Evolutionary conservation across 2,329 filamentous ascomycete species (phyloP).

Genomic region (Lithohypha guttulata): DNA sequence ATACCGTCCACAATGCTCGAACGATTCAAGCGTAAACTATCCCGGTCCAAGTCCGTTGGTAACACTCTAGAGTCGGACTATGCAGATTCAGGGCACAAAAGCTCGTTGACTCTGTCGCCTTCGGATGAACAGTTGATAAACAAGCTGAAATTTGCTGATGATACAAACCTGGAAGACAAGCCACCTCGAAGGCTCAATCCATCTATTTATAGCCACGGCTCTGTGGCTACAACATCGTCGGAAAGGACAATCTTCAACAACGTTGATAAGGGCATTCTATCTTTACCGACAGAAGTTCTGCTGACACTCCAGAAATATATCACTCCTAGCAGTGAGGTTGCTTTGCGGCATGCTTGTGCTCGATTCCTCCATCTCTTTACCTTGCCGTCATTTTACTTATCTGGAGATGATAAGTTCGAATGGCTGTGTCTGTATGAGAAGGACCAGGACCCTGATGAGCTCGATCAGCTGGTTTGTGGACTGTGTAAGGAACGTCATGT

Average conservation of each 20-base stretch:
- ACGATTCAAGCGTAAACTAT: constrained; percentile 15
- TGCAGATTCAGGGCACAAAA: constrained; percentile 12
- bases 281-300: constrained; percentile 20
- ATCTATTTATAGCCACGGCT: constrained; percentile 12
- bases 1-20: constrained; percentile 8
- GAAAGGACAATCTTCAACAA: constrained; percentile 22
- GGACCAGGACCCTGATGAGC: constrained; percentile 18
- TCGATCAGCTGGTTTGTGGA: constrained; percentile 19
- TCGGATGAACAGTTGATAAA: constrained; percentile 21
- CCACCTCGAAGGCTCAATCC: constrained; percentile 14
- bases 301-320: constrained; percentile 18
- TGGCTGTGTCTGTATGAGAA: constrained; percentile 22
- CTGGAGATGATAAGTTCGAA: constrained; percentile 19
- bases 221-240: constrained; percentile 13
- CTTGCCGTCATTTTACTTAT: constrained; percentile 18
- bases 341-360: constrained; percentile 19
- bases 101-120: constrained; percentile 15
- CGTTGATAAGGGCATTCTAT: constrained; percentile 18
- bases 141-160: constrained; percentile 17
- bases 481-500: constrained; percentile 18
- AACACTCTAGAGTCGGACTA: constrained; percentile 9
- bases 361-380: constrained; percentile 20
- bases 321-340: constrained; percentile 17
- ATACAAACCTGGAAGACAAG: constrained; percentile 18
- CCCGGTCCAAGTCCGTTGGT: constrained; percentile 17